Evolutionary conservation across 2,329 filamentous ascomycete genomes (phyloP).

Genomic region (Whalleya microplaca): DNA sequence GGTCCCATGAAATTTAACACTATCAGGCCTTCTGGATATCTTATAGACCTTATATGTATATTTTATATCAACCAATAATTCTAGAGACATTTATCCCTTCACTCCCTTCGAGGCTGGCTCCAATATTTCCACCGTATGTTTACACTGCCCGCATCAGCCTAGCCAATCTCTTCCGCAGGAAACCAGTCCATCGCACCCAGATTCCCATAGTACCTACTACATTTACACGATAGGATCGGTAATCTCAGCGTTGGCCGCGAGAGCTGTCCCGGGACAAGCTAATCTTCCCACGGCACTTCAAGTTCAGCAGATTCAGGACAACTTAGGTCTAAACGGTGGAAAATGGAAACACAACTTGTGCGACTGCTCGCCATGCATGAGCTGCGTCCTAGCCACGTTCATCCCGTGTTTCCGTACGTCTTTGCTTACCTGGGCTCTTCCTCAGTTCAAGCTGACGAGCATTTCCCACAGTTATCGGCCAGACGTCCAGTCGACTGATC

Average conservation of each 20-base stretch:
- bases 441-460: neutral
- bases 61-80: neutral
- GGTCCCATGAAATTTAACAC: neutral
- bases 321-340: slow-evolving; percentile 1
- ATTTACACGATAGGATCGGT: neutral
- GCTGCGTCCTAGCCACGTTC: slow-evolving; percentile 44
- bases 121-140: neutral
- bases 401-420: slow-evolving; percentile 50
- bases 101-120: neutral
- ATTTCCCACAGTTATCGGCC: slow-evolving; percentile 44
- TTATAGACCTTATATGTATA: neutral
- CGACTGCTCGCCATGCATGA: slow-evolving; percentile 45
- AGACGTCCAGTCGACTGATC: slow-evolving; percentile 48
- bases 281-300: neutral
- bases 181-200: neutral
- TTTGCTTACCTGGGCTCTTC: neutral
- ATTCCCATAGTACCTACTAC: neutral
- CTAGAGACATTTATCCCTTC: neutral
- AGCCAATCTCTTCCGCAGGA: neutral
- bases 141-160: neutral
- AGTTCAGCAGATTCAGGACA: neutral
- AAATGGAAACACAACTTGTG: slow-evolving; percentile 39
- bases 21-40: neutral
- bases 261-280: neutral
- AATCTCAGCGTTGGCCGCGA: neutral